Base-by-base conservation (phyloP, 73 alveolate genomes). In the Durusdinium trenchii region DNA sequence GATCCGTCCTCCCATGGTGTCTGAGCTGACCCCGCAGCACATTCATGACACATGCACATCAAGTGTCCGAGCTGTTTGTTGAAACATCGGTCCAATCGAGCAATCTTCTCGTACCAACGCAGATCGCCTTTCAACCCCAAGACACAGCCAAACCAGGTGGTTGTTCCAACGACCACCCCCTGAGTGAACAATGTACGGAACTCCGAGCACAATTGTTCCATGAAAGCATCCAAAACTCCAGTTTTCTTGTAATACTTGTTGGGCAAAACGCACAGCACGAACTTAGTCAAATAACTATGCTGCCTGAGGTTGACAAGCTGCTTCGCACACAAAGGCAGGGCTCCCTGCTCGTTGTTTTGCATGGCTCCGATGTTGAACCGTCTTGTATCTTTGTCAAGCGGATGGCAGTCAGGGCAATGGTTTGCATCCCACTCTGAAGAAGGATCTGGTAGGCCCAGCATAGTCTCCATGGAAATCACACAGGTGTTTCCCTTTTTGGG, bases 91-190 rank as follows among this genome's bases (percentile, higher is more conserved):
- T 43, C n/a, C 35, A 87, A 40, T 0, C 62, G 23, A 9, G 67
- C 95, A 1, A 45, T 43, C 48, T 87, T 87, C 50, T 42, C 67
- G n/a, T 10, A 43, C 85, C 84, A 87, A 2, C 20, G 30, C 64
- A 87, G 42, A 35, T 87, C 95, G 20, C 95, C 95, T 26, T 87
- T 87, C 38, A 69, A 42, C 12, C 95, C 95, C 2, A 42, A n/a
- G 45, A 87, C n/a, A 0, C 46, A 48, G 1, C 18, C 84, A n/a
- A 42, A 71, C 95, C 95, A 87, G 1, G 3, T 6, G n/a, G 36
- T 28, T 0, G 38, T n/a, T 7, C 50, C 40, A 14, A n/a, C 36
- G 30, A 40, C 2, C 0, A 61, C 50, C 7, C 95, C 95, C 38
- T 87, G 48, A 18, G 38, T 9, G 35, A 61, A 60, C 3, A 87